Conservation (phyloP, 2,329 filamentous ascomycete genomes). For the Neonectria neomacrospora region DNA sequence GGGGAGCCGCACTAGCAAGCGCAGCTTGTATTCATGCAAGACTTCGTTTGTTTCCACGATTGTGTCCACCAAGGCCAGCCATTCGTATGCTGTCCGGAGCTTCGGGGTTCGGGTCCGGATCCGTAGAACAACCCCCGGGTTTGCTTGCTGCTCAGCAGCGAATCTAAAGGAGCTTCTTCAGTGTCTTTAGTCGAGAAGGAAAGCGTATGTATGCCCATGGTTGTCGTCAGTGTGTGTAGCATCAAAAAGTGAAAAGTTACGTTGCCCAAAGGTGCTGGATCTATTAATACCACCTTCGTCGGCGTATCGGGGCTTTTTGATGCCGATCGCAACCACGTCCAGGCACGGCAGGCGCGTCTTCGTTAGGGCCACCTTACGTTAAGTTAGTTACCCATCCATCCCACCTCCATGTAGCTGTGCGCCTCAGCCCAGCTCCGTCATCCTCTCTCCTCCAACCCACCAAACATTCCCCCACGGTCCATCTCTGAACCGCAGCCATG, state of each 20-base stretch:
- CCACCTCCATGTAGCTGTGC: slow-evolving; percentile 24
- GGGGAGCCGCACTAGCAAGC: neutral
- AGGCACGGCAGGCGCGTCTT: slow-evolving; percentile 18
- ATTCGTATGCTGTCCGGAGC: neutral
- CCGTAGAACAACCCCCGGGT: too few species aligned
- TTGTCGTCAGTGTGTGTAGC: neutral
- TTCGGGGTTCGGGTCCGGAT: neutral
- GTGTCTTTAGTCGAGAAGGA: neutral
- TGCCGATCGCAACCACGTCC: slow-evolving; percentile 22
- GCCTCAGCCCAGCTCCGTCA: slow-evolving; percentile 23
- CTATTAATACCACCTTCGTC: slow-evolving; percentile 17
- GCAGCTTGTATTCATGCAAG: neutral
- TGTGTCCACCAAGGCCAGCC: neutral
- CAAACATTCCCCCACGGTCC: slow-evolving; percentile 28
- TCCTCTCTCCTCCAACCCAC: slow-evolving; percentile 36
- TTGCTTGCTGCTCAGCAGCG: neutral
- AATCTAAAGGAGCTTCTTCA: neutral
- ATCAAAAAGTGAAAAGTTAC: neutral
- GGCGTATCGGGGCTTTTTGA: slow-evolving; percentile 38
- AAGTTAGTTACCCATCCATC: too few species aligned
- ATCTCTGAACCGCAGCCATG: slow-evolving; percentile 50
- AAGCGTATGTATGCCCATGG: neutral
- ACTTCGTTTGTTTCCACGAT: neutral
- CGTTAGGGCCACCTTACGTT: slow-evolving; percentile 41
- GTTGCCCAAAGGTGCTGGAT: neutral